Evolutionary conservation across 2,329 filamentous ascomycete genomes (phyloP), one percentile per base, ranked within the genome.

Genomic region (Nothophoma quercina): DNA sequence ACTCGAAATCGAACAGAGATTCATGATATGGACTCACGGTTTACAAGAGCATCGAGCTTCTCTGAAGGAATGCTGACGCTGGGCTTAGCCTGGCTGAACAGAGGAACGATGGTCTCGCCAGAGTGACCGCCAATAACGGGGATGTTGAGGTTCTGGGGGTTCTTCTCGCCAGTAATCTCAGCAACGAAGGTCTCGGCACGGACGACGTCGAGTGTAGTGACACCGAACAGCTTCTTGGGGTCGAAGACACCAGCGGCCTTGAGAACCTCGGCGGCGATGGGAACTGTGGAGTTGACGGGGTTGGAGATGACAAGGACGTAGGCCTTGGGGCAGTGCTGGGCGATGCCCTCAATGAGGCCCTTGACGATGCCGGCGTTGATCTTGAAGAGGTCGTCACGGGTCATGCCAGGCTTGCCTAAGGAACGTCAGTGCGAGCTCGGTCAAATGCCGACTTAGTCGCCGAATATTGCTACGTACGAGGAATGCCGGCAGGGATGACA

Each of bases 281-380:
- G 95, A 52, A 99, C 95, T 51, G 95, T 99, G 45, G 92, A 96
- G 88, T 99, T 99, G 79, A 99, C 95, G 54, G 95, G 95, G 86
- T 99, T 99, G 72, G 93, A 98, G 79, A 99, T 99, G 82, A 99
- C 88, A 63, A 98, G 87, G 75, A 96, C 87, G 81, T 88, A 96
- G 49, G 95, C 95, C 77, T 97, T 96, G 75, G 95, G 95, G 75
- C 88, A 88, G 72, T 89, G 86, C 75, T 97, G 88, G 67, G 93
- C 92, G 69, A 91, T 86, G 45, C 90, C 88, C 83, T 96, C 89
- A 68, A 96, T 88, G 65, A 99, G 85, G 67, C 91, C 92, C 81
- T 95, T 91, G 74, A 99, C 95, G 73, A 99, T 99, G 70, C 93
- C 91, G 56, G 95, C 95, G 78, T 99, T 99, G 84, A 97, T 96